Evolutionary conservation across 1,284 basidiomycete genomes (phyloP).

Genomic region (Leccinum proximum): DNA sequence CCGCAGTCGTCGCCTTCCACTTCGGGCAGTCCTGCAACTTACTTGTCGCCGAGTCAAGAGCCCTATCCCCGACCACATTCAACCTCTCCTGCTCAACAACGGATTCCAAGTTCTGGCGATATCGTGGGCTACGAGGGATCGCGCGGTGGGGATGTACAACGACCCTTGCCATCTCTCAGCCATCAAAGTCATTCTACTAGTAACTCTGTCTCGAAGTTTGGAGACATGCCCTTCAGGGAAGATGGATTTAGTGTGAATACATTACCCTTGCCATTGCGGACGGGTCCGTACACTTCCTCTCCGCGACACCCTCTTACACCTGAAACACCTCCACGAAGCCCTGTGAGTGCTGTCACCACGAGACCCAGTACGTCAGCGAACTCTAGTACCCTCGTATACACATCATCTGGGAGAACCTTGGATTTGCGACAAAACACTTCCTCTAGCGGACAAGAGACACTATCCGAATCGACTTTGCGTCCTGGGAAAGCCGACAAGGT

Average conservation of each 20-base stretch:
- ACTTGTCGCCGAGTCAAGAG: slow-evolving; percentile 38
- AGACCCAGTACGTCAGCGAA: slow-evolving; percentile 31
- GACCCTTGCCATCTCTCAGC: slow-evolving; percentile 24
- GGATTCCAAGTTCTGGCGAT: slow-evolving; percentile 27
- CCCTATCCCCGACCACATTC: slow-evolving; percentile 58
- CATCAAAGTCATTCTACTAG: slow-evolving; percentile 29
- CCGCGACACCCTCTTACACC: slow-evolving; percentile 21
- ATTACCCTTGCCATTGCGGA: slow-evolving; percentile 27
- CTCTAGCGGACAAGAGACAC: slow-evolving; percentile 31
- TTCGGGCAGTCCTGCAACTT: slow-evolving; percentile 26
- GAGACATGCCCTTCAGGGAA: slow-evolving; percentile 29
- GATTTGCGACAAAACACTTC: slow-evolving; percentile 29
- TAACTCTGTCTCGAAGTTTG: slow-evolving; percentile 30
- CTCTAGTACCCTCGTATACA: slow-evolving; percentile 22
- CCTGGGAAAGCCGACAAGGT: slow-evolving; percentile 31
- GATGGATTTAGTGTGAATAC: slow-evolving; percentile 24
- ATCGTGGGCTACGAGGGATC: slow-evolving; percentile 15
- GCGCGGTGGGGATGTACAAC: slow-evolving; percentile 30
- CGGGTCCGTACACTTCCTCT: slow-evolving; percentile 25
- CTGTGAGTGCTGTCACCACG: slow-evolving; percentile 48
- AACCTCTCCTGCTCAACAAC: slow-evolving; percentile 45
- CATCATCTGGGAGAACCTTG: slow-evolving; percentile 23
- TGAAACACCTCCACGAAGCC: slow-evolving; percentile 54
- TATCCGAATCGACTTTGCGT: slow-evolving; percentile 31
- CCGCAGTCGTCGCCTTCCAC: slow-evolving; percentile 35